Conservation (phyloP, 495 filamentous ascomycete species). For the Penicillium odoratum region DNA sequence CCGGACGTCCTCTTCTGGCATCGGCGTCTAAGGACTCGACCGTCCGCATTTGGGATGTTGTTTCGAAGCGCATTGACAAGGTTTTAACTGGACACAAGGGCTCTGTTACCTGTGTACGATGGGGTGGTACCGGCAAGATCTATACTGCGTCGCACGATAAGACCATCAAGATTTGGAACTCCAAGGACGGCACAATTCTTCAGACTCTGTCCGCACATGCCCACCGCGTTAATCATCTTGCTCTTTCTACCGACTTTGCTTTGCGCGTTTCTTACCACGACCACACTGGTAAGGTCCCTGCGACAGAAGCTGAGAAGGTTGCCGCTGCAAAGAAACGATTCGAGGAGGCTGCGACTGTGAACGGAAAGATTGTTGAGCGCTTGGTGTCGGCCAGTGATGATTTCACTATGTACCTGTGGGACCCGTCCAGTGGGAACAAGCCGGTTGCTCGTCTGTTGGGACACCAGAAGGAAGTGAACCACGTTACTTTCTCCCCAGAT, state of each 20-base stretch:
- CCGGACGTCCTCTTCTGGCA: slow-evolving; percentile 74
- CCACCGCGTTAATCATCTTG: slow-evolving; percentile 95
- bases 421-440: slow-evolving; percentile 75
- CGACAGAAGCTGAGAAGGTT: slow-evolving; percentile 66
- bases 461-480: slow-evolving; percentile 95
- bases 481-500: slow-evolving; percentile 91
- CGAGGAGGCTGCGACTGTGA: slow-evolving; percentile 78
- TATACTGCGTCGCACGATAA: slow-evolving; percentile 93
- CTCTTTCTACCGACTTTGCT: slow-evolving; percentile 90
- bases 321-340: slow-evolving; percentile 81
- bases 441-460: slow-evolving; percentile 85
- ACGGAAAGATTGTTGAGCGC: slow-evolving; percentile 77
- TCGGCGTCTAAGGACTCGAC: slow-evolving; percentile 91
- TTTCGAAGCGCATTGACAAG: slow-evolving; percentile 73
- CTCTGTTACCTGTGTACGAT: slow-evolving; percentile 85
- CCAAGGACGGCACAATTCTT: slow-evolving; percentile 71
- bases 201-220: slow-evolving; percentile 81
- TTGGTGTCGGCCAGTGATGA: slow-evolving; percentile 92
- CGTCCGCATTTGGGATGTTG: slow-evolving; percentile 83
- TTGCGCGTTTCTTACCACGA: slow-evolving; percentile 86
- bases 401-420: slow-evolving; percentile 96
- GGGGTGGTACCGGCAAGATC: slow-evolving; percentile 87
- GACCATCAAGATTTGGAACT: slow-evolving; percentile 89
- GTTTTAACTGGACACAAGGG: slow-evolving; percentile 86
- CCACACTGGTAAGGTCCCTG: slow-evolving; percentile 71